A percentile compares a stretch with the other conserved stretches of the same genome.
phyloP scores from a whole-genome alignment of 1,284 basidiomycete species.

The Naganishia sp. region DNA sequence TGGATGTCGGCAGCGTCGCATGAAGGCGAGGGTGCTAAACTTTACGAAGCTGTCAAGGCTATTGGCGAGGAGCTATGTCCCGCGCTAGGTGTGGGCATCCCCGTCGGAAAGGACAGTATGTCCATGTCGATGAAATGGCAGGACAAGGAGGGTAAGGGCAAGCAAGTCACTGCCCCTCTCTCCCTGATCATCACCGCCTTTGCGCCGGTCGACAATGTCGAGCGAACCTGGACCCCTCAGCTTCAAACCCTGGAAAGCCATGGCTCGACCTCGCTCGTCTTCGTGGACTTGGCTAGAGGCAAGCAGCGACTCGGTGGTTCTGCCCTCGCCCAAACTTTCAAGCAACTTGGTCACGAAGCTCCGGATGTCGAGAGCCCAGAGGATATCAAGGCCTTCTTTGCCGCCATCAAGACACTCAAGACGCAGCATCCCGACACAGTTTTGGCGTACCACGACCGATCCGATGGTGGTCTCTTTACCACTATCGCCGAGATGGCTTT shows the following conservation, averaged over 20 bases:
- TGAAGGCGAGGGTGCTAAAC: conserved; percentile 81
- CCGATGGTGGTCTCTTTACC: conserved; percentile 92
- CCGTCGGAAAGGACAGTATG: conserved; percentile 99
- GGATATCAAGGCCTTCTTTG: conserved; percentile 78
- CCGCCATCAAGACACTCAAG: conserved; percentile 70
- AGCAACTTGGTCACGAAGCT: conserved; percentile 76
- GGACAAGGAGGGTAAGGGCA: conserved; percentile 58
- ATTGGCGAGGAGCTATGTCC: conserved; percentile 94
- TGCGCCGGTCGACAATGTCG: conserved; percentile 77
- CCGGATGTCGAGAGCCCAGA: conserved; percentile 84
- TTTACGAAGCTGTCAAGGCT: conserved; percentile 91
- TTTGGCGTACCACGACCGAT: conserved; percentile 95
- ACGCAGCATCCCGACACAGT: conserved; percentile 65
- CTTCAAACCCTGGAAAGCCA: conserved; percentile 64
- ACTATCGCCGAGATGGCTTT: conserved; percentile 96
- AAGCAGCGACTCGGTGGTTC: conserved; percentile 90
- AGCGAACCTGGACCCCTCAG: conserved; percentile 89
- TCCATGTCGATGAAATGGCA: conserved; percentile 98
- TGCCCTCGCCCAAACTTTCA: conserved; percentile 91
- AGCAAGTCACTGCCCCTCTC: conserved; percentile 84
- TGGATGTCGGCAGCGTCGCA: conserved; percentile 98
- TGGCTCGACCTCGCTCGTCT: conserved; percentile 69
- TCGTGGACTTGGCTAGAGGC: conserved; percentile 85
- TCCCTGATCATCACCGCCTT: conserved; percentile 96
- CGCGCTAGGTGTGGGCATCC: conserved; percentile 88